phyloP scores from a whole-genome alignment of 108 stramenopile species.

The Aurantiochytrium sp. region DNA sequence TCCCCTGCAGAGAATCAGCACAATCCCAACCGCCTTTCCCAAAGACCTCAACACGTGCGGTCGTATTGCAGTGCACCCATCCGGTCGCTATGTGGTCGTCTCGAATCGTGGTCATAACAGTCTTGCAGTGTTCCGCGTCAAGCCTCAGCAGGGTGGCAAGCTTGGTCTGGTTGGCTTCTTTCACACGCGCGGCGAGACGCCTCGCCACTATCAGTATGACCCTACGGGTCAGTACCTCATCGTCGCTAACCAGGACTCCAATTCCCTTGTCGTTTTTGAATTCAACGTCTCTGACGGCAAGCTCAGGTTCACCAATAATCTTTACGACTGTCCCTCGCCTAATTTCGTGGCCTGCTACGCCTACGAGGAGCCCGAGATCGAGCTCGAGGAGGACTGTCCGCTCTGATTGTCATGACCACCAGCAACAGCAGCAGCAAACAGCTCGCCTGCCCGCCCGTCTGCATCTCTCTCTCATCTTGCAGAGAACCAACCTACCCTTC shows the following conservation, averaged over 20 bases:
- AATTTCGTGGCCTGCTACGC: slow-evolving; percentile 83
- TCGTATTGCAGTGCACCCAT: slow-evolving; percentile 71
- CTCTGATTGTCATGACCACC: no score
- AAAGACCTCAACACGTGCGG: slow-evolving; percentile 83
- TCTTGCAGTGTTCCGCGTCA: slow-evolving; percentile 71
- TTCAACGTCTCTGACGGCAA: slow-evolving; percentile 74
- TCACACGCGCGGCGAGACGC: slow-evolving; percentile 85
- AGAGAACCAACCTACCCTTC: no score
- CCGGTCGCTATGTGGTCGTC: slow-evolving; percentile 75
- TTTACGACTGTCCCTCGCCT: slow-evolving; percentile 77
- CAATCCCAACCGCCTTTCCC: slow-evolving; percentile 76
- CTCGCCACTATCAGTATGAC: slow-evolving; percentile 88
- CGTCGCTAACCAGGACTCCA: slow-evolving; percentile 86
- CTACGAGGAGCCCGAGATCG: slow-evolving; percentile 43
- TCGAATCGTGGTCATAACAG: slow-evolving; percentile 90
- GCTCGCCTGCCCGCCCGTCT: no score
- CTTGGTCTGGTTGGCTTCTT: slow-evolving; percentile 69
- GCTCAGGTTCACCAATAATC: slow-evolving; percentile 76
- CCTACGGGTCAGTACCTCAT: slow-evolving; percentile 72
- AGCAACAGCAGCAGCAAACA: no score
- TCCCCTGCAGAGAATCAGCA: slow-evolving; percentile 74
- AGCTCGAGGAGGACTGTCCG: slow-evolving; percentile 23
- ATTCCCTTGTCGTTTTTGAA: slow-evolving; percentile 73
- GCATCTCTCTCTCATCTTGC: no score
- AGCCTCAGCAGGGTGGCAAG: slow-evolving; percentile 61